Evolutionary conservation across 352 stramenopile genomes (phyloP).

Genomic region (Phytophthora sojae): DNA sequence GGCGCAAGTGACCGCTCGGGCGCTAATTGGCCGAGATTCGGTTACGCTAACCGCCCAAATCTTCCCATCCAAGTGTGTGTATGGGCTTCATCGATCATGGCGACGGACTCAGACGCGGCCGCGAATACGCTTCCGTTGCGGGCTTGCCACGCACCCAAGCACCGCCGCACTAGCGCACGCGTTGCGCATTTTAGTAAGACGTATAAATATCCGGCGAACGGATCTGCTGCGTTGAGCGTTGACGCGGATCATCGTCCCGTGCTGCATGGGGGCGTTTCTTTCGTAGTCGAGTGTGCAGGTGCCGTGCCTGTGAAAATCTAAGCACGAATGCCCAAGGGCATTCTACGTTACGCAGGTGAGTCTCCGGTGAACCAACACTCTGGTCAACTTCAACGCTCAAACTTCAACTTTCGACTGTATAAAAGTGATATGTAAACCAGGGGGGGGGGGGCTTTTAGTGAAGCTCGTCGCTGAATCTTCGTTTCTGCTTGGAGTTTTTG

Average conservation of each 20-base stretch:
- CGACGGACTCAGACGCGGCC: too few relatives aligned
- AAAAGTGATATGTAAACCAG: background rate
- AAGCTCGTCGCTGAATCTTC: conserved; percentile 14
- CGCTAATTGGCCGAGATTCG: conserved; percentile 27
- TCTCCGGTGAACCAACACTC: background rate
- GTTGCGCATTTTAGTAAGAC: background rate
- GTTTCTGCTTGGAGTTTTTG: conserved; percentile 24
- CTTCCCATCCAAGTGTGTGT: conserved; percentile 6
- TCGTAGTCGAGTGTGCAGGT: background rate
- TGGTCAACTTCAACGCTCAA: background rate
- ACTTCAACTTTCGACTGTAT: conserved; percentile 26
- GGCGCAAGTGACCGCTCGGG: background rate
- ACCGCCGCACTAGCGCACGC: background rate
- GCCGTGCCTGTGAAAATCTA: background rate
- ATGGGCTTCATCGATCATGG: conserved; percentile 2
- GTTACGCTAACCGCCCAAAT: conserved; percentile 20
- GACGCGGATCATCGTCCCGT: too few relatives aligned
- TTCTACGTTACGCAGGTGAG: too few relatives aligned
- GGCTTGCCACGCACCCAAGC: too few relatives aligned
- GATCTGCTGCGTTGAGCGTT: background rate
- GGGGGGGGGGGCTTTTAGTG: conserved; percentile 5
- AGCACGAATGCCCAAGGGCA: background rate
- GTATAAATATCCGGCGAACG: background rate
- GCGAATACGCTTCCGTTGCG: too few relatives aligned
- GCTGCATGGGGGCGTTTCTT: background rate